A percentile compares a stretch with the other conserved stretches of the same genome.
These are phyloP conservation scores for Lagenaria siceraria DNA, from an alignment of 306 rosid genomes.

Conservation along the genomic window DNA sequence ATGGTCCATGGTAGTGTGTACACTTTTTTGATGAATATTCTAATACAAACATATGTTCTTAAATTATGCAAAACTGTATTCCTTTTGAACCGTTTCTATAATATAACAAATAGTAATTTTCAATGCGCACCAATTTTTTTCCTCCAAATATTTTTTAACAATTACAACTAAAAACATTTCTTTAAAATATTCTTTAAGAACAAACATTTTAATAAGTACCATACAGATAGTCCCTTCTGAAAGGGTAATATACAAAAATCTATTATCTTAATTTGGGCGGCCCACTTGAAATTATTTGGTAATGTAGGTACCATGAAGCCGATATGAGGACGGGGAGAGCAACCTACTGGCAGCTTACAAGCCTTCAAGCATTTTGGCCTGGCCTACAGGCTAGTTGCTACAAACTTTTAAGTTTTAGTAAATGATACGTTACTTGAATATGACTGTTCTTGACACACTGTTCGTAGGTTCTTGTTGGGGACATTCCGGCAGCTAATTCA, in stretches of 20 bases:
- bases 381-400: conserved; percentile 72
- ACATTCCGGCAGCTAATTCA: conserved; percentile 80
- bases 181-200: not conserved
- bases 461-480: conserved; percentile 86
- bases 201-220: not conserved
- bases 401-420: not conserved
- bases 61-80: not conserved
- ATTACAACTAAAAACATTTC: not conserved
- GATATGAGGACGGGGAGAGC: conserved; percentile 97
- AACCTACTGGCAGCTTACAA: conserved; percentile 97
- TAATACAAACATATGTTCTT: not conserved
- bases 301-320: conserved; percentile 87
- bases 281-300: conserved; percentile 11
- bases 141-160: not conserved
- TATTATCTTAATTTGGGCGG: not conserved
- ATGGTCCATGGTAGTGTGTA: conserved; percentile 71
- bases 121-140: not conserved
- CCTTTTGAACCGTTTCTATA: not conserved
- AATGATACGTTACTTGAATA: conserved; percentile 16
- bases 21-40: conserved; percentile 1
- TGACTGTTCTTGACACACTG: conserved; percentile 11
- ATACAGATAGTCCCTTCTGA: not conserved
- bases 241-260: not conserved
- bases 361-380: conserved; percentile 99
- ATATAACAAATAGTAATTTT: not conserved